These are phyloP conservation scores for Mimosa pudica DNA, from an alignment of 306 rosid genomes.

Conservation along the genomic window DNA sequence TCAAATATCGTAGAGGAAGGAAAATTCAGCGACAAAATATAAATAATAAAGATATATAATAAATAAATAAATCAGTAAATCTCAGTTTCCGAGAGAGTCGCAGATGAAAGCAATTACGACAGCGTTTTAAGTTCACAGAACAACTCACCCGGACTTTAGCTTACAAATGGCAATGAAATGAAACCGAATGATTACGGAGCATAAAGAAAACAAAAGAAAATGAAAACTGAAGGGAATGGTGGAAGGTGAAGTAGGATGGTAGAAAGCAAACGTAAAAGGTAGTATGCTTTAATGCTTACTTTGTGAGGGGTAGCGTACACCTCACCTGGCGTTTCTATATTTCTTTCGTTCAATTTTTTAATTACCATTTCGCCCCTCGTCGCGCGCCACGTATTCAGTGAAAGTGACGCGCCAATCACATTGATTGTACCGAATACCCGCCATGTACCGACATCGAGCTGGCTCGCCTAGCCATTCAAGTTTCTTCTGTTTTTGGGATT, in stretches of 20 bases:
- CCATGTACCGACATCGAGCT: slow-evolving; percentile 42
- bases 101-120: slow-evolving; percentile 17
- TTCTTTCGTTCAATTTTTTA: not conserved
- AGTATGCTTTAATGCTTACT: not conserved
- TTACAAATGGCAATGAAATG: not conserved
- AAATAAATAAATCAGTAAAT: not conserved
- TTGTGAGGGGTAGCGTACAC: not conserved
- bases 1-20: not conserved
- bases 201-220: not conserved
- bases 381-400: slow-evolving; percentile 25
- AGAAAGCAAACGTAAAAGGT: not conserved
- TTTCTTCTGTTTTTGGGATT: too few species aligned
- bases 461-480: not conserved
- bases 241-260: not conserved
- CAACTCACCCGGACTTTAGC: not conserved
- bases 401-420: slow-evolving; percentile 37
- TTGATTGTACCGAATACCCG: slow-evolving; percentile 50
- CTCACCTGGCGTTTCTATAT: not conserved
- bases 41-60: not conserved
- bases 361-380: not conserved
- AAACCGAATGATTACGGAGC: not conserved
- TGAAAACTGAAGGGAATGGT: not conserved
- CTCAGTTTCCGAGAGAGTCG: not conserved
- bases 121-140: slow-evolving; percentile 8
- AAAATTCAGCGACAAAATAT: slow-evolving; percentile 14